phyloP scores from a whole-genome alignment of 2,329 filamentous ascomycete genomes.

The Neocucurbitaria cava region DNA sequence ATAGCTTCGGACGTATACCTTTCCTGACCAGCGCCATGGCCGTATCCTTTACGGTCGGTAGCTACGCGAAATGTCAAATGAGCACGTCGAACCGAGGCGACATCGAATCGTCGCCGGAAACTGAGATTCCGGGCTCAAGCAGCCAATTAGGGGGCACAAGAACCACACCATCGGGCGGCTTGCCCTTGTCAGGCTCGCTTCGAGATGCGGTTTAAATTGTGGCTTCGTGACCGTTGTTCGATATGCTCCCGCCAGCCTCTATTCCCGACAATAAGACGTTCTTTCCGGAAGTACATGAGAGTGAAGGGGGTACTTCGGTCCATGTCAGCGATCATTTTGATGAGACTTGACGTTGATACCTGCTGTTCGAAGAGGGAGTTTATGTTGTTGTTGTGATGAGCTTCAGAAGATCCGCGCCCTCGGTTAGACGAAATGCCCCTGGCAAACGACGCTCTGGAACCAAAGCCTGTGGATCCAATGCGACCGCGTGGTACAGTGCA shows the following conservation, averaged over 20 bases:
- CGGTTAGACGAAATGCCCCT: neutral
- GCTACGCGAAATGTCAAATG: neutral
- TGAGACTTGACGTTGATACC: neutral
- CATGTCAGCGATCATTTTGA: neutral
- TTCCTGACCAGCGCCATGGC: neutral
- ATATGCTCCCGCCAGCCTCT: neutral
- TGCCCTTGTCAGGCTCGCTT: conserved; percentile 1
- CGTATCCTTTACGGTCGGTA: conserved; percentile 3
- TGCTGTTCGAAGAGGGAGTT: neutral
- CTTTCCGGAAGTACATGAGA: neutral
- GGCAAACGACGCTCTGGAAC: conserved; percentile 1
- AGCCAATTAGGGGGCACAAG: conserved; percentile 2
- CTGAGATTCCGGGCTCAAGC: neutral
- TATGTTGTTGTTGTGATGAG: neutral
- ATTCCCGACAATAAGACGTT: neutral
- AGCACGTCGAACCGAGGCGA: conserved; percentile 4
- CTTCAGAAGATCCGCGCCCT: neutral
- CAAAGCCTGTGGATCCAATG: conserved; percentile 1
- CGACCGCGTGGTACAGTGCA: neutral
- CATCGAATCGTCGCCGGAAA: neutral
- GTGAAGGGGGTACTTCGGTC: neutral
- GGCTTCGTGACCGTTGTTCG: neutral
- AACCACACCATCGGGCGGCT: neutral
- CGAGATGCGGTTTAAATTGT: neutral
- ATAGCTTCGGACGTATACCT: neutral